Base-by-base conservation (phyloP, 1,284 basidiomycete genomes). In the Heterobasidion occidentale region DNA sequence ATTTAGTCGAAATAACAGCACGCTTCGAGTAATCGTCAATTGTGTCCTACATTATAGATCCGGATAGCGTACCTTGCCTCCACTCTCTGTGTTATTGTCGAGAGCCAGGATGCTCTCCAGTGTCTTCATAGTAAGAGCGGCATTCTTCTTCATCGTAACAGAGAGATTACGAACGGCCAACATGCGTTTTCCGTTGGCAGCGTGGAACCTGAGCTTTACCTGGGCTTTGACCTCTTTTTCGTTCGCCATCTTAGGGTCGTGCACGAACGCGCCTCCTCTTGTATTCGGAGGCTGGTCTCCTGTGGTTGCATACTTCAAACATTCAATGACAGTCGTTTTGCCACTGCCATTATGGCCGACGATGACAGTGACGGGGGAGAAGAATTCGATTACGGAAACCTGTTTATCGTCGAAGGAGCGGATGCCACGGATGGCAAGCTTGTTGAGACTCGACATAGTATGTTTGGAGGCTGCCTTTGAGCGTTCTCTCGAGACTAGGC, bases 281-380 rank as follows among this genome's bases (percentile, higher is more conserved):
- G 95, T 94, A 68, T 98, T 98, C 0, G 97, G 94, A 0, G 97
- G 97, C 63, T 99, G 86, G 70, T 99, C 95, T 36, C 97, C 97
- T 0, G 97, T 99, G 0, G 96, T 98, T 5, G 94, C 94, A 70
- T 99, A 99, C 75, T 99, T 99, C 68, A 99, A 83, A 72, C 96
- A 99, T 77, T 99, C 97, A 71, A 99, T 99, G 68, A 99, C 92
- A 1, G 96, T 99, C 66, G 97, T 99, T 77, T 99, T 99, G 53
- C 97, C 97, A 63, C 92, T 95, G 14, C 97, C 97, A 73, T 99
- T 99, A 75, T 96, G 92, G 6, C 97, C 97, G 8, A 99, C 95
- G 62, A 99, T 99, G 68, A 99, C 95, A 0, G 97, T 99, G 56
- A 99, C 89, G 2, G 97, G 97, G 14, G 88, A 88, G 74, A 94